Evolutionary conservation across 768 basidiomycete genomes (phyloP), one percentile per base, ranked within the genome.

Genomic region (Rhizopogon rudus): DNA sequence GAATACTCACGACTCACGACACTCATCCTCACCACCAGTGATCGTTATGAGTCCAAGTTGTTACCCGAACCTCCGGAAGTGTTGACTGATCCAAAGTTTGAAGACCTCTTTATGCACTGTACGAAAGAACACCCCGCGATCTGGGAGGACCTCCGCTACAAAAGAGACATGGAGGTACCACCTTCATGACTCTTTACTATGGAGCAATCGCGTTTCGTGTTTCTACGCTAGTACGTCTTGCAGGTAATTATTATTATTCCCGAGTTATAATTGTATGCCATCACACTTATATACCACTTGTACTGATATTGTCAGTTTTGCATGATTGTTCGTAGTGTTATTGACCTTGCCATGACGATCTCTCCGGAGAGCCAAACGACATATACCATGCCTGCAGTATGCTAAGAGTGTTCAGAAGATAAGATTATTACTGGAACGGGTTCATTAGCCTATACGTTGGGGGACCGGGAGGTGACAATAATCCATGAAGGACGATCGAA

Each of bases 51-150:
- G 16, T 60, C 55, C 9, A 48, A 57, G 9, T 61, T 68, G 68
- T 58, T 67, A 39, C 58, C 56, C 1, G 69, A 71, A 29, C 65
- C 61, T 29, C 69, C 69, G 3, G 69, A 68, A 37, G 55, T 72
- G 8, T 49, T 70, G 20, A 39, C 65, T 44, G 50, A 58, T 29
- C 68, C 69, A 6, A 57, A 60, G 13, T 68, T 75, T 39, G 76
- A 80, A 44, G 67, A 74, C 46, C 72, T 81, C n/a, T 64, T 79
- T 3, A 66, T 62, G 41, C 84, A 86, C 60, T 81, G 77, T 62
- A 65, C 69, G 58, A 66, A 61, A 13, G 76, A 78, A 57, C 84
- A 86, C 50, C 73, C 73, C 4, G 58, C 68, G 3, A 77, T 74
- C 16, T 85, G 83, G 82, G 65, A 75, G n/a, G 64, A 65, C 28